A percentile compares a stretch with the other conserved stretches of the same genome.
Evolutionary conservation across 2,329 filamentous ascomycete genomes (phyloP).

Genomic region (Aspergillus cejpii): DNA sequence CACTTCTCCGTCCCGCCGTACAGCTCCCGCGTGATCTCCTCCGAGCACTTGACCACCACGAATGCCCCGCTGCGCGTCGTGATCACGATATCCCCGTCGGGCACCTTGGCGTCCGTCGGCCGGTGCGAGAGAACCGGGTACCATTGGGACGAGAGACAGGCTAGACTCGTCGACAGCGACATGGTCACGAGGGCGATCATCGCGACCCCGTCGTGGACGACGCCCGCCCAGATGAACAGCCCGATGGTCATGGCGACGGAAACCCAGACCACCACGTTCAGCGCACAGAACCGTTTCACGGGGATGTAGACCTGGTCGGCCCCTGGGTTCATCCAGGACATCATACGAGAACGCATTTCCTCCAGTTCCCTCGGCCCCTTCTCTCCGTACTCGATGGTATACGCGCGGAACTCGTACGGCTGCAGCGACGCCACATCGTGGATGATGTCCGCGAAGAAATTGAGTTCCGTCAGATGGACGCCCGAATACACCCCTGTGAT

Average conservation of each 20-base stretch:
- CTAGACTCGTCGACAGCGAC: slow-evolving; percentile 48
- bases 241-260: slow-evolving; percentile 39
- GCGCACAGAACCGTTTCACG: slow-evolving; percentile 44
- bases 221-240: slow-evolving; percentile 16
- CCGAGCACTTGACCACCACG: slow-evolving; percentile 51
- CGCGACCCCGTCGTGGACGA: slow-evolving; percentile 47
- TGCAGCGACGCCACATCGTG: slow-evolving; percentile 35
- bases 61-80: slow-evolving; percentile 56
- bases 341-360: neutral
- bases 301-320: slow-evolving; percentile 4
- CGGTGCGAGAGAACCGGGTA: slow-evolving; percentile 50
- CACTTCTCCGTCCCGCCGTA: slow-evolving; percentile 58
- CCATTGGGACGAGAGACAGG: slow-evolving; percentile 55
- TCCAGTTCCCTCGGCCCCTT: slow-evolving; percentile 1
- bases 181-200: slow-evolving; percentile 49
- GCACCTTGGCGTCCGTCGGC: slow-evolving; percentile 45
- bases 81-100: slow-evolving; percentile 55
- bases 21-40: slow-evolving; percentile 57
- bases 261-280: slow-evolving; percentile 49
- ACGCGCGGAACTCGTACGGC: slow-evolving; percentile 9
- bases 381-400: slow-evolving; percentile 1
- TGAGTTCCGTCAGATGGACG: slow-evolving; percentile 49
- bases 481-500: slow-evolving; percentile 55
- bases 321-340: neutral
- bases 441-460: slow-evolving; percentile 58